These are phyloP conservation scores for Eucalyptus viminalis DNA, from an alignment of 345 rosid genomes.

Conservation along the genomic window DNA sequence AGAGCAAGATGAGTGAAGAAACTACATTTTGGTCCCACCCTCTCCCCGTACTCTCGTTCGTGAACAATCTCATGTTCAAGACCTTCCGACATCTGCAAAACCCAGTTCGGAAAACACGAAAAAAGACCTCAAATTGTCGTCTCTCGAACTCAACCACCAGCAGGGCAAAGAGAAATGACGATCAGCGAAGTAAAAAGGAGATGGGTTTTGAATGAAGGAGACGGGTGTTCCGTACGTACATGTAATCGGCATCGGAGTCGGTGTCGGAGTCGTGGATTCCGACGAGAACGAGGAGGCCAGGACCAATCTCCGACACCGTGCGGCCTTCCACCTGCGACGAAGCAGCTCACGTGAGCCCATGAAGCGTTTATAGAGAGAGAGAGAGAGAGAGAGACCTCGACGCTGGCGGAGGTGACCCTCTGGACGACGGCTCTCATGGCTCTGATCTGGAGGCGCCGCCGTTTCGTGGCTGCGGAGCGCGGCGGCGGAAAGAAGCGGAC, in stretches of 20 bases:
- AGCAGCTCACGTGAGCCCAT: neutral
- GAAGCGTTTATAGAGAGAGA: neutral
- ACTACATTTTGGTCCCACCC: conserved; percentile 86
- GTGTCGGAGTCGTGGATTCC: conserved; percentile 80
- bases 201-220: neutral
- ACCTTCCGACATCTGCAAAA: conserved; percentile 69
- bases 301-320: conserved; percentile 72
- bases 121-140: neutral
- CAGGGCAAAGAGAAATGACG: neutral
- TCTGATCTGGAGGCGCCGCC: conserved; percentile 13
- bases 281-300: conserved; percentile 72
- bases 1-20: neutral
- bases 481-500: neutral
- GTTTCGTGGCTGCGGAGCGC: neutral
- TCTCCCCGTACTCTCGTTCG: conserved; percentile 68
- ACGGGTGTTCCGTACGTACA: conserved; percentile 32
- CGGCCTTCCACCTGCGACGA: conserved; percentile 58
- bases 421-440: conserved; percentile 89
- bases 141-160: neutral
- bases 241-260: conserved; percentile 66
- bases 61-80: conserved; percentile 74
- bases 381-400: conserved; percentile 19
- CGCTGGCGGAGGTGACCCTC: conserved; percentile 72
- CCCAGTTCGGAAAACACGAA: neutral
- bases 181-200: neutral